phyloP scores from a whole-genome alignment of 106 monocot species.

The Allium sativum region DNA sequence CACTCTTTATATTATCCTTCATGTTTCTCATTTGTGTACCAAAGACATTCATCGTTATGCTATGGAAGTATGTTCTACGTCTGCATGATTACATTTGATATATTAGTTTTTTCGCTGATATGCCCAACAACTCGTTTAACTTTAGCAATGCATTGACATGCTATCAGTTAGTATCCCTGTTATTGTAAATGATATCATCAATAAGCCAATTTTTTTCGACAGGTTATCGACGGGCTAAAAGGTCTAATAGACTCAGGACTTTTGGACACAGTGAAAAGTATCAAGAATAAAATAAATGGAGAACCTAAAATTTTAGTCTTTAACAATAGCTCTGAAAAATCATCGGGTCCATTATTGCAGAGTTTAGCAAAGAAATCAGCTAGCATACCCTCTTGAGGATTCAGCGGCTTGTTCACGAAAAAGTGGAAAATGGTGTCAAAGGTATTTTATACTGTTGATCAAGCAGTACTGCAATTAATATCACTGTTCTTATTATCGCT shows the following conservation, averaged over 20 bases:
- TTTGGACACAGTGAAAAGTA: constrained; percentile 37
- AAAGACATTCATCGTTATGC: no score
- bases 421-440: neutral
- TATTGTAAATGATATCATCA: no score
- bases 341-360: constrained; percentile 1
- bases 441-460: neutral
- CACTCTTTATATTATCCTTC: no score
- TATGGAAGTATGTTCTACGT: no score
- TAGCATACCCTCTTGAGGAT: constrained; percentile 24
- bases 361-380: constrained; percentile 29
- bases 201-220: neutral
- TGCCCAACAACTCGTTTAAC: no score
- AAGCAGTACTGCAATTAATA: neutral
- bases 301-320: constrained; percentile 47
- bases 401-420: constrained; percentile 3
- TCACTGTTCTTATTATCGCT: neutral
- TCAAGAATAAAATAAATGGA: constrained; percentile 31
- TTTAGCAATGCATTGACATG: no score
- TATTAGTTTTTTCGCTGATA: no score
- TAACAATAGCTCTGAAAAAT: constrained; percentile 13
- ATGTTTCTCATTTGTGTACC: no score
- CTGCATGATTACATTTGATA: no score
- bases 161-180: no score
- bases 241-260: constrained; percentile 24
- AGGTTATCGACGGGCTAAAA: constrained; percentile 83